Conservation (phyloP, 768 basidiomycete genomes). For the Russula abietina region DNA sequence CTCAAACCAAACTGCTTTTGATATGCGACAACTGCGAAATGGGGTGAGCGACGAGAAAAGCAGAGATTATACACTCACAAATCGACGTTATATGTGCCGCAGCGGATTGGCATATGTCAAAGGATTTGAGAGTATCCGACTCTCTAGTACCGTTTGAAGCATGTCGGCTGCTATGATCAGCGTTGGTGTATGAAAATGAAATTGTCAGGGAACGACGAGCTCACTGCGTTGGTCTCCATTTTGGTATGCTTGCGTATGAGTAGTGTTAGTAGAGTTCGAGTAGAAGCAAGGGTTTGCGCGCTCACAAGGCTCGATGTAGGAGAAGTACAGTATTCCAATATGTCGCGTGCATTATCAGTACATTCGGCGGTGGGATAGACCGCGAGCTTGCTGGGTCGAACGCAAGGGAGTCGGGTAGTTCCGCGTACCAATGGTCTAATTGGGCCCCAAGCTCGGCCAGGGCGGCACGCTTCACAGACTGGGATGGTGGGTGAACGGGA, state of each 20-base stretch:
- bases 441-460: slow-evolving; percentile 55
- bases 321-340: slow-evolving; percentile 74
- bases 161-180: slow-evolving; percentile 7
- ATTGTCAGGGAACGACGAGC: slow-evolving; percentile 16
- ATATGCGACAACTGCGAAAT: slow-evolving; percentile 48
- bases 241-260: slow-evolving; percentile 51
- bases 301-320: slow-evolving; percentile 76
- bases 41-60: not conserved
- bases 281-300: slow-evolving; percentile 16
- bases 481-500: slow-evolving; percentile 51
- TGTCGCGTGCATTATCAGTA: slow-evolving; percentile 63
- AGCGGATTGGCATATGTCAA: slow-evolving; percentile 69
- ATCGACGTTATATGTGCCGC: slow-evolving; percentile 65
- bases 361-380: slow-evolving; percentile 52
- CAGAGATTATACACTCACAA: slow-evolving; percentile 35
- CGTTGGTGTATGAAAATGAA: not conserved
- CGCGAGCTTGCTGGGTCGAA: slow-evolving; percentile 53
- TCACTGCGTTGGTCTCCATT: slow-evolving; percentile 53
- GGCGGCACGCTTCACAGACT: slow-evolving; percentile 42
- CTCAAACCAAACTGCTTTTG: slow-evolving; percentile 56
- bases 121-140: slow-evolving; percentile 44
- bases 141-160: slow-evolving; percentile 20
- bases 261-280: not conserved
- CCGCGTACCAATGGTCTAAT: slow-evolving; percentile 69
- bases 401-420: slow-evolving; percentile 56